phyloP scores from a whole-genome alignment of 805 yeast genomes.

The Pichia membranifaciens region DNA sequence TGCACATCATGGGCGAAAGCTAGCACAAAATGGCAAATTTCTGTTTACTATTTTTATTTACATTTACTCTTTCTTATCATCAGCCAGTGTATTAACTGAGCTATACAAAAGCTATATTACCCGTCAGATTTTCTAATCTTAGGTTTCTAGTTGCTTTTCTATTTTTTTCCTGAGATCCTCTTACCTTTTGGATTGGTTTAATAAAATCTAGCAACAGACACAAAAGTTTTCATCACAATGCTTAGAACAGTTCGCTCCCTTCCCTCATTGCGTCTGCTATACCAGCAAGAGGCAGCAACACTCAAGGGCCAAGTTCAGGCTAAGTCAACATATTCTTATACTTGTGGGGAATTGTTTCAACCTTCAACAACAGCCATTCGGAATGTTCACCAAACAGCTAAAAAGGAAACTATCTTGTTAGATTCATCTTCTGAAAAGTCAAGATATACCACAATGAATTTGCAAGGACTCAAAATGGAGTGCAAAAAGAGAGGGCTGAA shows the following conservation, averaged over 20 bases:
- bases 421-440: conserved; percentile 19
- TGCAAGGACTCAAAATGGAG: conserved; percentile 50
- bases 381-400: conserved; percentile 32
- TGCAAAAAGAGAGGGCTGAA: conserved; percentile 56
- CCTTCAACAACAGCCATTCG: conserved; percentile 14
- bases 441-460: conserved; percentile 38
- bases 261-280: conserved; percentile 28
- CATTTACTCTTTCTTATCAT: neutral
- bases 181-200: too few relatives aligned
- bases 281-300: conserved; percentile 21
- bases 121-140: too few relatives aligned
- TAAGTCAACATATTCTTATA: conserved; percentile 1
- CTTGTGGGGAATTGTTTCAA: conserved; percentile 17
- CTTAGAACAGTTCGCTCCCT: conserved; percentile 32
- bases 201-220: too few relatives aligned
- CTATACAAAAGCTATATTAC: too few relatives aligned
- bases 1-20: too few relatives aligned
- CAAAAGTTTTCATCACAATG: too few relatives aligned
- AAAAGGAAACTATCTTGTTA: conserved; percentile 27
- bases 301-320: conserved; percentile 9
- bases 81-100: neutral
- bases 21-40: too few relatives aligned
- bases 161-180: too few relatives aligned
- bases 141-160: too few relatives aligned
- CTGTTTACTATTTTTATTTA: neutral